Percentiles rank a stretch among this genome's conserved stretches.
These are phyloP conservation scores for Penicillium sp. DNA, from an alignment of 2,329 filamentous ascomycete species.

Conservation along the genomic window DNA sequence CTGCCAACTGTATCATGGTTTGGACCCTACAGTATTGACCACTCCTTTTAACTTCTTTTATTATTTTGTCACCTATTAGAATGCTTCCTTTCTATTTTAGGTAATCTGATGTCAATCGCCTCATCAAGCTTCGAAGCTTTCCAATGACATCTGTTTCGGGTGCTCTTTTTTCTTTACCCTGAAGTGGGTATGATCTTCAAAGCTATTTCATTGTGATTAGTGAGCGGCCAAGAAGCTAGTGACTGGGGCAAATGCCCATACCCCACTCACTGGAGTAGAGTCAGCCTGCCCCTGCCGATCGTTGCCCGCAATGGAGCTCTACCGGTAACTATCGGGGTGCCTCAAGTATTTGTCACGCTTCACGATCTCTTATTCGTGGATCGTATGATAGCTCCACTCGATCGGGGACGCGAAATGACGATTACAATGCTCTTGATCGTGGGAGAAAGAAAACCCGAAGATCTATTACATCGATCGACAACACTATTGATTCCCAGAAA, in stretches of 20 bases:
- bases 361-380: neutral
- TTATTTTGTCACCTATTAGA: neutral
- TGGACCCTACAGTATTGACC: neutral
- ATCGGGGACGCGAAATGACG: neutral
- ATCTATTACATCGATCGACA: neutral
- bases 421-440: neutral
- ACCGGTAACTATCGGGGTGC: neutral
- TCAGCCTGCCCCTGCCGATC: neutral
- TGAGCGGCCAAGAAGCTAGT: neutral
- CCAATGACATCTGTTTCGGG: neutral
- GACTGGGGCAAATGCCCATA: neutral
- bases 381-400: neutral
- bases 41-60: neutral
- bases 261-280: neutral
- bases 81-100: neutral
- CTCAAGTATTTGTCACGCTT: conserved; percentile 1
- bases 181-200: neutral
- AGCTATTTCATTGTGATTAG: neutral
- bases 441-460: neutral
- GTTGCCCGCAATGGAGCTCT: neutral
- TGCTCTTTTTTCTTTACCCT: neutral
- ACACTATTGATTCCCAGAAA: neutral
- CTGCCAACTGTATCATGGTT: neutral
- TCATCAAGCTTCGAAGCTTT: neutral
- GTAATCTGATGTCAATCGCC: neutral